phyloP scores from a whole-genome alignment of 2,329 filamentous ascomycete genomes.

The Aurifilum marmelostoma region DNA sequence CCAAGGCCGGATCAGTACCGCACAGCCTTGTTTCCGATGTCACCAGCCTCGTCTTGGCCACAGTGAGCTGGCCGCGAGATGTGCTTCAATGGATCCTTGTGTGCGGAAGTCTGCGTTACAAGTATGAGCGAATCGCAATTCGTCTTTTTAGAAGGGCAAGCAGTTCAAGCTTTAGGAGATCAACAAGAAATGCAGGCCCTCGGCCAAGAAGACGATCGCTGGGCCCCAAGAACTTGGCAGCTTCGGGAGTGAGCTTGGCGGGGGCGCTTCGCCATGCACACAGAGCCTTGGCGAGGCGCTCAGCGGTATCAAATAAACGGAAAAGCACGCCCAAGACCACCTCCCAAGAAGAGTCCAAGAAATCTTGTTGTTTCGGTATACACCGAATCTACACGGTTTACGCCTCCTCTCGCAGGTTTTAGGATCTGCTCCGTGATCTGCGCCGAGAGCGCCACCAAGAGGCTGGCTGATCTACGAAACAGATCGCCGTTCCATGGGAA shows the following conservation, averaged over 20 bases:
- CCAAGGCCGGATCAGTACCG: background rate
- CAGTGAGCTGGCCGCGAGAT: background rate
- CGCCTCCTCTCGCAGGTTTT: background rate
- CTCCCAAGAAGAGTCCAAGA: background rate
- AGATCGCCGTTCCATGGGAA: background rate
- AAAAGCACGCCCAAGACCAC: background rate
- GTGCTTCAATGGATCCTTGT: background rate
- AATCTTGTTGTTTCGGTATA: background rate
- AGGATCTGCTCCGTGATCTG: background rate
- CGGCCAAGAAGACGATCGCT: slow-evolving; percentile 31
- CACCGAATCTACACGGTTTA: background rate
- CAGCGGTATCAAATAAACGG: background rate
- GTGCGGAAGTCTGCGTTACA: background rate
- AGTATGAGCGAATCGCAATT: background rate
- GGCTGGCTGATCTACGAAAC: background rate
- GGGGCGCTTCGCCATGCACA: background rate
- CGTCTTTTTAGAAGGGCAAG: background rate
- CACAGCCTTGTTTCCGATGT: background rate
- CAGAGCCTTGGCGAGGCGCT: background rate
- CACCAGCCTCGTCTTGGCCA: background rate
- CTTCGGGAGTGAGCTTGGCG: slow-evolving; percentile 12
- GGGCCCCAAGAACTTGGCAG: slow-evolving; percentile 12
- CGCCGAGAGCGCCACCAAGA: background rate
- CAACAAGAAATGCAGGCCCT: slow-evolving; percentile 30
- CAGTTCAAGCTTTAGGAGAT: background rate